phyloP scores from a whole-genome alignment of 129 eudicot species.

The Solidago caesia region DNA sequence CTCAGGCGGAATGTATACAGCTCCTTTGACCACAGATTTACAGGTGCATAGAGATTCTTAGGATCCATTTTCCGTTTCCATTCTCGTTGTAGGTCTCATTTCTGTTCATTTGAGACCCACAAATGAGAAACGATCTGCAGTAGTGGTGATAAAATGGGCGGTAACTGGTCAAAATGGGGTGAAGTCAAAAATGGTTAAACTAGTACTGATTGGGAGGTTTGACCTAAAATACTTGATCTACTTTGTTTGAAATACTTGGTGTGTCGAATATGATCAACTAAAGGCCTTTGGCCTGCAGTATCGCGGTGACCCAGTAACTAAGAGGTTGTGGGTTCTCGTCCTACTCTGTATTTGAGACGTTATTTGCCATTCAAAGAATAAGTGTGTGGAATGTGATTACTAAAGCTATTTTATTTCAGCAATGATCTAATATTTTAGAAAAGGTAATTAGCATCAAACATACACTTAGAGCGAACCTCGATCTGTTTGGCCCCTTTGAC shows the following conservation, averaged over 20 bases:
- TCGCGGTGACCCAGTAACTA: too few species aligned
- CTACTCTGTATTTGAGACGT: too few species aligned
- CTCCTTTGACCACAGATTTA: slow-evolving; percentile 72
- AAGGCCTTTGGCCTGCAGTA: too few species aligned
- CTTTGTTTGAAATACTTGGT: background rate
- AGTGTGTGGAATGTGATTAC: background rate
- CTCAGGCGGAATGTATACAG: slow-evolving; percentile 86
- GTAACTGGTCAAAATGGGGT: background rate
- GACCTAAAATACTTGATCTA: background rate
- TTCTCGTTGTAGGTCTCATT: background rate
- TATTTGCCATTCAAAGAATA: too few species aligned
- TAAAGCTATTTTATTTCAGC: background rate
- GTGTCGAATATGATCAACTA: background rate
- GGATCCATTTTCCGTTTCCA: background rate
- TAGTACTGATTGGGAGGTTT: background rate
- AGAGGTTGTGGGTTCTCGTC: too few species aligned
- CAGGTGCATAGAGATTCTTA: slow-evolving; percentile 46
- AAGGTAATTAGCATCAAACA: background rate
- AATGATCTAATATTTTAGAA: background rate
- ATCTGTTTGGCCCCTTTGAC: background rate
- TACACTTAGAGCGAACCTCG: background rate
- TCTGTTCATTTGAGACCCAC: background rate
- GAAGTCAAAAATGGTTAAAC: background rate
- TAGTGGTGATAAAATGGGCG: background rate
- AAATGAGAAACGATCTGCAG: background rate